Evolutionary conservation across 768 basidiomycete species (phyloP).

Genomic region (Paxillus rubicundulus): DNA sequence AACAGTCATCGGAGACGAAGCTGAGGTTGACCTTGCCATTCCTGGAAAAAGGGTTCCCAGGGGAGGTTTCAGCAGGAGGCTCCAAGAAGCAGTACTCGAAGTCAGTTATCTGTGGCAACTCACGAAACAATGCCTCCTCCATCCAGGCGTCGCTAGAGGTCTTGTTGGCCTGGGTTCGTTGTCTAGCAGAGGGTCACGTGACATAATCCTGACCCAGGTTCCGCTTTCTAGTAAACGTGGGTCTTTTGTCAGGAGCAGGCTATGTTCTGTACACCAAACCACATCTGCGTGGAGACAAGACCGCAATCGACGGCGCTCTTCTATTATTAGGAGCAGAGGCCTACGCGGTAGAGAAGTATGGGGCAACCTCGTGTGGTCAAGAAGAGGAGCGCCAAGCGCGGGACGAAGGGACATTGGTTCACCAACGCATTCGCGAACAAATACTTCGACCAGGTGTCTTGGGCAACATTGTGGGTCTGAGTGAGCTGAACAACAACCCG

Average conservation of each 20-base stretch:
- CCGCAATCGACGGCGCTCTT: conserved; percentile 52
- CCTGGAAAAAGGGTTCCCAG: conserved; percentile 13
- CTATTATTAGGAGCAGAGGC: conserved; percentile 62
- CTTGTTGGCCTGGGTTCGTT: conserved; percentile 63
- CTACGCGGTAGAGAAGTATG: conserved; percentile 57
- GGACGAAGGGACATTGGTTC: conserved; percentile 54
- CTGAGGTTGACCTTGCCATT: conserved; percentile 6
- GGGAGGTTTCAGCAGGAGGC: conserved; percentile 28
- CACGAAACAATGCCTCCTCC: conserved; percentile 53
- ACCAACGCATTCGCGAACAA: conserved; percentile 51
- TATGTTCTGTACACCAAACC: conserved; percentile 64
- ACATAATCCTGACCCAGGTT: no score
- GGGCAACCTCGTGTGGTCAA: conserved; percentile 55
- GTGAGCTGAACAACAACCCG: conserved; percentile 37
- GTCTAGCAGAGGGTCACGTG: no score
- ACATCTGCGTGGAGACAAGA: conserved; percentile 55
- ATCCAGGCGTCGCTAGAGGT: conserved; percentile 71
- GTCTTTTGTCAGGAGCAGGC: conserved; percentile 58
- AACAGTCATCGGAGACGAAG: conserved; percentile 15
- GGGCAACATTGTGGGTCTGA: conserved; percentile 58
- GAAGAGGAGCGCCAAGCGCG: conserved; percentile 53
- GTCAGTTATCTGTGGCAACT: conserved; percentile 50
- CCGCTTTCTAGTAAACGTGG: conserved; percentile 58
- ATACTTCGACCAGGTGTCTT: conserved; percentile 63
- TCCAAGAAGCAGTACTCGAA: conserved; percentile 49